A percentile compares a stretch with the other conserved stretches of the same genome.
Conservation (phyloP, 176 grass and related monocot genomes). For the Aegilops sharonensis region DNA sequence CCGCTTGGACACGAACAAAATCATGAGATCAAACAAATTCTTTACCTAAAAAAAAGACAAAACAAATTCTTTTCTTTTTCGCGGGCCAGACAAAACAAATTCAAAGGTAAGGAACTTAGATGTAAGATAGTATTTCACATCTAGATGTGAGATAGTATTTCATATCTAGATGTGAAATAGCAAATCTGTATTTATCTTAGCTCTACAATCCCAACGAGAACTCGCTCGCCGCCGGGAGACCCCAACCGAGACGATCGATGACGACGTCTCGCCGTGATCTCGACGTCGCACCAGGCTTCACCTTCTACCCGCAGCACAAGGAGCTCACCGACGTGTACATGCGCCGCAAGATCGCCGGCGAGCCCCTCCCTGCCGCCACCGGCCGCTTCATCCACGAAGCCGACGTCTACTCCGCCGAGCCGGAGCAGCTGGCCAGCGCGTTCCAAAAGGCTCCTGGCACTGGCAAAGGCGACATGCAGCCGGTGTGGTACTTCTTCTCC, state of each 20-base stretch:
- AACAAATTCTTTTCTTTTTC: too few relatives aligned
- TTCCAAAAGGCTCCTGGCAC: neutral
- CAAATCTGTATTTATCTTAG: too few relatives aligned
- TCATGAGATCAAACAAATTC: too few relatives aligned
- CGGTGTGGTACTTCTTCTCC: neutral
- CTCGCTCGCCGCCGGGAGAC: too few relatives aligned
- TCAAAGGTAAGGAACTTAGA: too few relatives aligned
- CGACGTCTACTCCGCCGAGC: neutral
- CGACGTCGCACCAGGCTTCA: neutral
- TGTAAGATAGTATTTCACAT: too few relatives aligned
- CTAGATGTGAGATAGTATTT: too few relatives aligned
- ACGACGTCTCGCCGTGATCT: neutral
- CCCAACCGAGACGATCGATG: neutral
- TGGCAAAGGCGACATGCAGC: neutral
- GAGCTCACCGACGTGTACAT: neutral
- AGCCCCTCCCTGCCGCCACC: neutral
- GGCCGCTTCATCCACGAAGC: neutral
- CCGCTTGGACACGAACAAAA: too few relatives aligned
- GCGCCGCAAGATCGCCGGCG: neutral
- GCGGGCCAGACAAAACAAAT: too few relatives aligned
- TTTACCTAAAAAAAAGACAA: too few relatives aligned
- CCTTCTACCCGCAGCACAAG: neutral
- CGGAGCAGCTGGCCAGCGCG: neutral
- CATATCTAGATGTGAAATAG: too few relatives aligned
- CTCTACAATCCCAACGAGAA: too few relatives aligned